Percentiles rank a stretch among this genome's conserved stretches.
phyloP scores from a whole-genome alignment of 352 stramenopile genomes.

The Peronospora destructor region DNA sequence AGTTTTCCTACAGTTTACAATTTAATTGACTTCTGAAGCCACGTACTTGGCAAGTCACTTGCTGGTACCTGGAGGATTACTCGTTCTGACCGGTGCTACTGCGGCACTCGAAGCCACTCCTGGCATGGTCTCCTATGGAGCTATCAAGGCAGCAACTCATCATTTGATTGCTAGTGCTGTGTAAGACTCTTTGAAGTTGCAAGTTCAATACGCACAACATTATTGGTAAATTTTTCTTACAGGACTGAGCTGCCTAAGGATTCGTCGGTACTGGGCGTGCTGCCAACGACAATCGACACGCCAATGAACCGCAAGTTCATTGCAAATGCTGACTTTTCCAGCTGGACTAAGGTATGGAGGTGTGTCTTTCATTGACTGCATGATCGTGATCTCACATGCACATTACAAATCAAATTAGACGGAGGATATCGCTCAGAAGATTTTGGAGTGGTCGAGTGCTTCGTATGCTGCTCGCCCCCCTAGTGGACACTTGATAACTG shows the following conservation, averaged over 20 bases:
- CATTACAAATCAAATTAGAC: slow-evolving; percentile 22
- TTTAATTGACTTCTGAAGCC: slow-evolving; percentile 28
- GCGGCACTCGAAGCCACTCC: slow-evolving; percentile 73
- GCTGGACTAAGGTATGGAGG: slow-evolving; percentile 60
- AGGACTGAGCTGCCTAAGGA: slow-evolving; percentile 50
- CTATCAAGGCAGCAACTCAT: slow-evolving; percentile 87
- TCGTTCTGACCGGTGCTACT: slow-evolving; percentile 78
- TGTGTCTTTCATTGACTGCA: background rate
- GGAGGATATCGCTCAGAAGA: slow-evolving; percentile 69
- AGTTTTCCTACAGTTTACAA: background rate
- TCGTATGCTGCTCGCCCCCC: slow-evolving; percentile 35
- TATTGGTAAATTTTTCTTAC: background rate
- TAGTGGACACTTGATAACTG: slow-evolving; percentile 66
- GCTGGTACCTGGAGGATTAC: slow-evolving; percentile 52
- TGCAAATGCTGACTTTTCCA: slow-evolving; percentile 75
- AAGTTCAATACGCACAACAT: background rate
- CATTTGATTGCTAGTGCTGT: slow-evolving; percentile 78
- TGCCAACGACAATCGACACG: slow-evolving; percentile 82
- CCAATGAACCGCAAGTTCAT: slow-evolving; percentile 87
- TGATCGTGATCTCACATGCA: background rate
- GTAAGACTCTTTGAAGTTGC: slow-evolving; percentile 30
- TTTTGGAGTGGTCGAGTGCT: slow-evolving; percentile 59
- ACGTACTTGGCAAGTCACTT: slow-evolving; percentile 74
- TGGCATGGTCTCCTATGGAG: slow-evolving; percentile 84
- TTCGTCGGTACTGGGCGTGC: slow-evolving; percentile 53